A percentile compares a stretch with the other conserved stretches of the same genome.
phyloP scores from a whole-genome alignment of 176 grass and related monocot species.

The Saccharum officinarum region DNA sequence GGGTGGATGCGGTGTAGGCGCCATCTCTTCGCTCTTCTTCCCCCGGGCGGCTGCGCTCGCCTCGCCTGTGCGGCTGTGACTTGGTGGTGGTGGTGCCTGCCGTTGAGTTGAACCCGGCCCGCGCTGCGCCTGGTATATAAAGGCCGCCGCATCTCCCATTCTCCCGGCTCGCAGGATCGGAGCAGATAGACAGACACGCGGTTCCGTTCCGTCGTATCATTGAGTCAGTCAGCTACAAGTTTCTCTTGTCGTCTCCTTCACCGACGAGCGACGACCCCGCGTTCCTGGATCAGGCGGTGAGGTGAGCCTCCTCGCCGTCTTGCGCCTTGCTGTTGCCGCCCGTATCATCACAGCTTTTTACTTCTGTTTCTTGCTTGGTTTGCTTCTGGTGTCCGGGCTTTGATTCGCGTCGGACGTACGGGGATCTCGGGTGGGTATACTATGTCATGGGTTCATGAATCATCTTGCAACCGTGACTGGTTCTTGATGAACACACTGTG shows the following conservation, averaged over 20 bases:
- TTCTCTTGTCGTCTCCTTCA: not conserved
- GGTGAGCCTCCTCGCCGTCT: not conserved
- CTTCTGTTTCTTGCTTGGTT: not conserved
- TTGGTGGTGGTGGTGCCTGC: not conserved
- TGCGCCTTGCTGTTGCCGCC: not conserved
- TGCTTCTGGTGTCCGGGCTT: not conserved
- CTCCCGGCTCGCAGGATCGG: not conserved
- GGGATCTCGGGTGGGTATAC: not conserved
- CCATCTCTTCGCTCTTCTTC: not conserved
- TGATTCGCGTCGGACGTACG: not conserved
- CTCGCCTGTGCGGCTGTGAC: not conserved
- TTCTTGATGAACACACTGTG: not conserved
- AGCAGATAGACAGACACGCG: not conserved
- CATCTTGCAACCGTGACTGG: too few relatives aligned
- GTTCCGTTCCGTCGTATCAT: not conserved
- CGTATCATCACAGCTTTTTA: too few relatives aligned
- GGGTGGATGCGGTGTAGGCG: slow-evolving; percentile 44
- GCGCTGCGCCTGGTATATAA: not conserved
- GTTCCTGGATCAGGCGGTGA: not conserved
- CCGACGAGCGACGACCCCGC: not conserved
- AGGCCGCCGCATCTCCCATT: not conserved
- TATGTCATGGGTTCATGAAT: too few relatives aligned
- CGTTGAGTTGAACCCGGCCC: too few relatives aligned
- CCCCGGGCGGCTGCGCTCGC: not conserved
- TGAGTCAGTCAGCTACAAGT: not conserved